These are phyloP conservation scores for Lipomyces oligophaga DNA, from an alignment of 805 yeast species.

Conservation along the genomic window DNA sequence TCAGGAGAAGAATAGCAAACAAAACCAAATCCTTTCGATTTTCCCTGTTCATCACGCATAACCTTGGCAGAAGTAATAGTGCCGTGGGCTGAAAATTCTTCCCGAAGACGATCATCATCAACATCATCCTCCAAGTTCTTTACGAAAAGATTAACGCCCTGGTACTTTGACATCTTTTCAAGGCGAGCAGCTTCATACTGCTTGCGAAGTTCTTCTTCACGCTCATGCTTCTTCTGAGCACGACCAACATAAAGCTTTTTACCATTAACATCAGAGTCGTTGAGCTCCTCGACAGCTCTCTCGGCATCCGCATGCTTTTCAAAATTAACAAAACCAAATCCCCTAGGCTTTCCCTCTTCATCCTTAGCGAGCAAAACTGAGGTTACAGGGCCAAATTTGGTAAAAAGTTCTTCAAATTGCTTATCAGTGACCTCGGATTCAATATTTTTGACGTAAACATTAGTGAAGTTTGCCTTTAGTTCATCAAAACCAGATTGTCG, in stretches of 20 bases:
- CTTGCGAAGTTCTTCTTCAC: slow-evolving; percentile 90
- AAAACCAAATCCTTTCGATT: slow-evolving; percentile 97
- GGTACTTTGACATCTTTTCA: slow-evolving; percentile 90
- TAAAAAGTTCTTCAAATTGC: slow-evolving; percentile 63
- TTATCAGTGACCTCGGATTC: slow-evolving; percentile 54
- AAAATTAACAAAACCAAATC: slow-evolving; percentile 93
- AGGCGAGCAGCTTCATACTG: slow-evolving; percentile 88
- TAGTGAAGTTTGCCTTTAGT: slow-evolving; percentile 89
- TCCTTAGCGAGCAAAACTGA: slow-evolving; percentile 78
- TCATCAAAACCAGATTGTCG: slow-evolving; percentile 91
- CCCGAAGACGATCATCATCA: slow-evolving; percentile 85
- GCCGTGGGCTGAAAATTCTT: slow-evolving; percentile 91
- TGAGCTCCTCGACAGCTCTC: slow-evolving; percentile 86
- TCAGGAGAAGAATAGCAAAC: slow-evolving; percentile 97
- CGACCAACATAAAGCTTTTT: slow-evolving; percentile 92
- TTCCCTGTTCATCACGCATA: slow-evolving; percentile 90
- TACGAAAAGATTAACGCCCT: slow-evolving; percentile 94
- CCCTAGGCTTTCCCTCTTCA: slow-evolving; percentile 83
- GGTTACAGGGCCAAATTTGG: slow-evolving; percentile 72
- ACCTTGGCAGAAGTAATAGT: slow-evolving; percentile 93
- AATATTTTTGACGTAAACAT: slow-evolving; percentile 91
- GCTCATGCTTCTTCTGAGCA: slow-evolving; percentile 98
- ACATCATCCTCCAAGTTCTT: slow-evolving; percentile 93
- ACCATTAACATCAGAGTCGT: slow-evolving; percentile 80
- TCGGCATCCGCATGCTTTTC: slow-evolving; percentile 83